These are phyloP conservation scores for Cystobasidium pallidum DNA, from an alignment of 1,284 basidiomycete genomes.

Conservation along the genomic window DNA sequence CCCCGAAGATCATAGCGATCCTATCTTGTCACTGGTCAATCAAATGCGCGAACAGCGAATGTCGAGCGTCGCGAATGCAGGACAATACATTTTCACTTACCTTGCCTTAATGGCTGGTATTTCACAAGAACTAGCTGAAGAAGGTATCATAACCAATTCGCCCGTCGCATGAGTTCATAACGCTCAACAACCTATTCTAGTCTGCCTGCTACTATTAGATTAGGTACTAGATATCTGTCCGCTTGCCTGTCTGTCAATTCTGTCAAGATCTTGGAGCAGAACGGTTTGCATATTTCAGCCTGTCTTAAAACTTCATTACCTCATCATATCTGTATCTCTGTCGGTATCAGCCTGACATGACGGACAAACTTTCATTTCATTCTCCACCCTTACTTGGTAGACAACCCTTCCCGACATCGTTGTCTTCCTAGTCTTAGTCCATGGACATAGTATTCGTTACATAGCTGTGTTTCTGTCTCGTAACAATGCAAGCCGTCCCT, in stretches of 20 bases:
- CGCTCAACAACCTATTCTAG: neutral
- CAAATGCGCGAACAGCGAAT: conserved; percentile 54
- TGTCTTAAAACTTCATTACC: too few relatives aligned
- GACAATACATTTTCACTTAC: conserved; percentile 53
- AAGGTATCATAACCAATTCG: conserved; percentile 20
- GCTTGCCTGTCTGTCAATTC: neutral
- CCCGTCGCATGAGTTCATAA: neutral
- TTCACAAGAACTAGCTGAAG: conserved; percentile 25
- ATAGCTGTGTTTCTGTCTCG: conserved; percentile 3
- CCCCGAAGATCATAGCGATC: conserved; percentile 45
- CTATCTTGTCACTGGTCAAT: conserved; percentile 49
- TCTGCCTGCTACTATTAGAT: neutral
- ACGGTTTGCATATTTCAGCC: too few relatives aligned
- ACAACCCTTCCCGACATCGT: neutral
- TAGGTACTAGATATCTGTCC: neutral
- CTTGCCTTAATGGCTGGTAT: conserved; percentile 50
- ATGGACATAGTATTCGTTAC: neutral
- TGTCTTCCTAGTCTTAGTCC: neutral
- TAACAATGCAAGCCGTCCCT: conserved; percentile 5
- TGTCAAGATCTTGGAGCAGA: too few relatives aligned
- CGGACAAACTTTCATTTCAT: neutral
- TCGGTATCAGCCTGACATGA: neutral
- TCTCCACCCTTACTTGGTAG: neutral
- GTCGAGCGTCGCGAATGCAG: conserved; percentile 55
- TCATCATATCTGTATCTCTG: neutral